A percentile compares a stretch with the other conserved stretches of the same genome.
These are phyloP conservation scores for Cryphonectria japonica DNA, from an alignment of 2,329 filamentous ascomycete species.

Conservation along the genomic window DNA sequence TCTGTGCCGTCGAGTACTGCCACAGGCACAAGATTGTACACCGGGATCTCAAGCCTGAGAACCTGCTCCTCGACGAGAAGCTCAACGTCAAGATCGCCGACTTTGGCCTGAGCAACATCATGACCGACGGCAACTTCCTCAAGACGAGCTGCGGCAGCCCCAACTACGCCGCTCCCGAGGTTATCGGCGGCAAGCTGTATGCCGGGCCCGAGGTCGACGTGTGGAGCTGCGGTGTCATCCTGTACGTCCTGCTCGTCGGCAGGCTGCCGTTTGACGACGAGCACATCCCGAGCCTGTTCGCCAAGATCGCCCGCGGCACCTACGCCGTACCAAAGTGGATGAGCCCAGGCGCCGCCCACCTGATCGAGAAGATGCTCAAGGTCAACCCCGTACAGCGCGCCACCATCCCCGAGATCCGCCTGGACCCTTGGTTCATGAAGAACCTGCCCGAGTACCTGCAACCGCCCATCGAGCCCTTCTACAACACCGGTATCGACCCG, in stretches of 20 bases:
- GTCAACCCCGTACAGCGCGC: slow-evolving; percentile 94
- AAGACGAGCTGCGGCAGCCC: slow-evolving; percentile 98
- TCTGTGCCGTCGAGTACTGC: slow-evolving; percentile 98
- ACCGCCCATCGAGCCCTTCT: slow-evolving; percentile 86
- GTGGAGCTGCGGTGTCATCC: slow-evolving; percentile 94
- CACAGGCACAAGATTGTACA: slow-evolving; percentile 99
- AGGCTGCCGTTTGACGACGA: slow-evolving; percentile 96
- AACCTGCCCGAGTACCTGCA: slow-evolving; percentile 86
- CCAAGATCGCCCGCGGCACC: slow-evolving; percentile 93
- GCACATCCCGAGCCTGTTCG: slow-evolving; percentile 95
- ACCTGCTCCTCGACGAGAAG: slow-evolving; percentile 89
- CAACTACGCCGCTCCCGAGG: slow-evolving; percentile 96
- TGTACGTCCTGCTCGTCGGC: slow-evolving; percentile 81
- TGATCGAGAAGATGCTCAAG: slow-evolving; percentile 93
- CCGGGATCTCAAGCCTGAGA: slow-evolving; percentile 96
- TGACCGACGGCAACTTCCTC: slow-evolving; percentile 98
- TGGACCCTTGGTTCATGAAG: slow-evolving; percentile 91
- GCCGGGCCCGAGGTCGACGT: slow-evolving; percentile 97
- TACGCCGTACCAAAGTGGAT: slow-evolving; percentile 94
- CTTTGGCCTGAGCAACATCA: slow-evolving; percentile 98
- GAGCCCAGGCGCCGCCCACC: slow-evolving; percentile 75
- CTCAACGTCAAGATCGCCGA: slow-evolving; percentile 99
- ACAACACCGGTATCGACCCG: slow-evolving; percentile 91
- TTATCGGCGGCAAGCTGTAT: slow-evolving; percentile 97
- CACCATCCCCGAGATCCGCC: slow-evolving; percentile 89